Evolutionary conservation across 2,329 filamentous ascomycete genomes (phyloP).

Genomic region (Colletotrichum navitas): DNA sequence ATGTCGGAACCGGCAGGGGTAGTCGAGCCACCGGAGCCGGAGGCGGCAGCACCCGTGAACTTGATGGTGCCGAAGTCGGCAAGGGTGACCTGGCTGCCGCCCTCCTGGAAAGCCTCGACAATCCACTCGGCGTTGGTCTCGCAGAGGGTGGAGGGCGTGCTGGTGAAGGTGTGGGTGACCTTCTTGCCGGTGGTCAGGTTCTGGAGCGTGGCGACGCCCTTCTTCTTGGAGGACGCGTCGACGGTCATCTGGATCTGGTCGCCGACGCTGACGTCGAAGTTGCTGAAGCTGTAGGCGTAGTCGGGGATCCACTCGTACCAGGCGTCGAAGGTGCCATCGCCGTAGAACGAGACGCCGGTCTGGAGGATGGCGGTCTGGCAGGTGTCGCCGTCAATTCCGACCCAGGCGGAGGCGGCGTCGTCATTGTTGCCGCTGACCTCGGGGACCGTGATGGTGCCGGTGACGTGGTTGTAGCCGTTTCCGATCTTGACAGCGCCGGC

Average conservation of each 20-base stretch:
- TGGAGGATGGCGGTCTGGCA: slow-evolving; percentile 57
- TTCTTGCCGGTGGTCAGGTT: slow-evolving; percentile 65
- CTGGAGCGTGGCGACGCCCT: slow-evolving; percentile 50
- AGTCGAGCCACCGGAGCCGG: slow-evolving; percentile 43
- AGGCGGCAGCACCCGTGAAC: slow-evolving; percentile 46
- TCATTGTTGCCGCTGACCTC: slow-evolving; percentile 42
- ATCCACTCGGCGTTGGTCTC: slow-evolving; percentile 74
- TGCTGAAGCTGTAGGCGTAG: slow-evolving; percentile 55
- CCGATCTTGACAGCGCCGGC: slow-evolving; percentile 48
- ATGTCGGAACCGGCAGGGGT: slow-evolving; percentile 42
- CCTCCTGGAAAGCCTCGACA: slow-evolving; percentile 60
- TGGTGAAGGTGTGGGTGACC: slow-evolving; percentile 64
- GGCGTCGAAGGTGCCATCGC: slow-evolving; percentile 53
- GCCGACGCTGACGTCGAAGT: slow-evolving; percentile 49
- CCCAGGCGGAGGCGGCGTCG: slow-evolving; percentile 56
- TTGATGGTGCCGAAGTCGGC: slow-evolving; percentile 49
- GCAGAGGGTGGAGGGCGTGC: slow-evolving; percentile 59
- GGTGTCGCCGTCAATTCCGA: slow-evolving; percentile 62
- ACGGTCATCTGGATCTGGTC: slow-evolving; percentile 48
- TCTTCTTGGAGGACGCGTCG: slow-evolving; percentile 45
- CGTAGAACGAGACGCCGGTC: slow-evolving; percentile 58
- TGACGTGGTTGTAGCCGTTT: slow-evolving; percentile 46
- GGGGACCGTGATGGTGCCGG: slow-evolving; percentile 49
- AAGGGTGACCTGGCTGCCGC: slow-evolving; percentile 46
- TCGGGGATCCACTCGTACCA: slow-evolving; percentile 64